Conservation (phyloP, 2,329 filamentous ascomycete species). For the Aaosphaeria arxii region DNA sequence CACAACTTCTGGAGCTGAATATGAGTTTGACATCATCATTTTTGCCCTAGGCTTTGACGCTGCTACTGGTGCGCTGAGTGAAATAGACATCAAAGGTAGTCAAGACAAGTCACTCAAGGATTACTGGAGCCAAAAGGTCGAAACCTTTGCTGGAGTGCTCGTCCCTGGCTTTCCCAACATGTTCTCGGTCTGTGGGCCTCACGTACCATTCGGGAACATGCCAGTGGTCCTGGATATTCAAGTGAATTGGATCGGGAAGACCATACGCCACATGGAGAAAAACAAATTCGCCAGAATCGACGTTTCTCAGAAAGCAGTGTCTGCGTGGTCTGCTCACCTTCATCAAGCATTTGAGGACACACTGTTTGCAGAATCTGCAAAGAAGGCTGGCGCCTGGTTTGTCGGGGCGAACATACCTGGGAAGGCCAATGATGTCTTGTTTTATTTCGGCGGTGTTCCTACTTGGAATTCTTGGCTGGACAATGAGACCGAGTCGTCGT, state of each 20-base stretch:
- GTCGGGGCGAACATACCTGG: background rate
- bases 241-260: constrained; percentile 1
- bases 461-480: no score
- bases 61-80: constrained; percentile 33
- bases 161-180: constrained; percentile 30
- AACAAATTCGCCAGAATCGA: background rate
- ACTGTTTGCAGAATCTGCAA: background rate
- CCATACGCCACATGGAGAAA: background rate
- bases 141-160: constrained; percentile 41
- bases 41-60: constrained; percentile 44
- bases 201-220: background rate
- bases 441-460: background rate
- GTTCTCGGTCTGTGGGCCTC: constrained; percentile 36
- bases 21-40: constrained; percentile 55
- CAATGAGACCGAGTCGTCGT: no score
- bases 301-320: background rate
- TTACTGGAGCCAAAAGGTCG: constrained; percentile 38
- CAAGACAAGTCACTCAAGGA: constrained; percentile 30
- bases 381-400: background rate
- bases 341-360: background rate
- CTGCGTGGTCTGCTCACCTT: background rate
- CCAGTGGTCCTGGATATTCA: background rate
- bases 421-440: background rate
- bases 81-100: constrained; percentile 26
- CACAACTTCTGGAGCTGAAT: constrained; percentile 37